phyloP scores from a whole-genome alignment of 225 moss, liverwort and hornwort species.

The Marchantia polymorpha region DNA sequence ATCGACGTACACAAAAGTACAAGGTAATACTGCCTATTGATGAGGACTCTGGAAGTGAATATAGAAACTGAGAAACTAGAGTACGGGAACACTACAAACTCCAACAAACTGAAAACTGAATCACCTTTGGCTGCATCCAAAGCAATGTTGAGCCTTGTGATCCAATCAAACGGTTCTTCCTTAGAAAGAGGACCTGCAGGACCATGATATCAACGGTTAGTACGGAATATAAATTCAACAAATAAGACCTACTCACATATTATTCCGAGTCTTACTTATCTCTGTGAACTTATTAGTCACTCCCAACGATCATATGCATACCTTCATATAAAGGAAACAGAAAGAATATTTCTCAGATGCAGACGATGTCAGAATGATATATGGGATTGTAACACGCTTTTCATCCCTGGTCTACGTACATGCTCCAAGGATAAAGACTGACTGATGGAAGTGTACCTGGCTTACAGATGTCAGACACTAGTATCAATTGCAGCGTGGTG shows the following conservation, averaged over 20 bases:
- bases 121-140: slow-evolving; percentile 56
- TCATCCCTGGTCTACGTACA: no score
- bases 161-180: slow-evolving; percentile 47
- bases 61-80: no score
- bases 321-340: no score
- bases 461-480: no score
- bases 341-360: no score
- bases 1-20: background rate
- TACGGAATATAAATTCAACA: background rate
- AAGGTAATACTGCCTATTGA: background rate
- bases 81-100: no score
- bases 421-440: no score
- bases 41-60: background rate
- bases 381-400: no score
- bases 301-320: background rate
- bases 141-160: slow-evolving; percentile 41
- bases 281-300: background rate
- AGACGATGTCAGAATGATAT: no score
- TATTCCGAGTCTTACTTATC: background rate
- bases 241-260: background rate
- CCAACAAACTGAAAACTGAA: background rate
- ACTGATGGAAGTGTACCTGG: no score
- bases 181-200: slow-evolving; percentile 25
- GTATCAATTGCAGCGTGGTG: no score
- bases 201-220: background rate